Evolutionary conservation across 1,284 basidiomycete genomes (phyloP).

Genomic region (Fistulinella cinereoalba): DNA sequence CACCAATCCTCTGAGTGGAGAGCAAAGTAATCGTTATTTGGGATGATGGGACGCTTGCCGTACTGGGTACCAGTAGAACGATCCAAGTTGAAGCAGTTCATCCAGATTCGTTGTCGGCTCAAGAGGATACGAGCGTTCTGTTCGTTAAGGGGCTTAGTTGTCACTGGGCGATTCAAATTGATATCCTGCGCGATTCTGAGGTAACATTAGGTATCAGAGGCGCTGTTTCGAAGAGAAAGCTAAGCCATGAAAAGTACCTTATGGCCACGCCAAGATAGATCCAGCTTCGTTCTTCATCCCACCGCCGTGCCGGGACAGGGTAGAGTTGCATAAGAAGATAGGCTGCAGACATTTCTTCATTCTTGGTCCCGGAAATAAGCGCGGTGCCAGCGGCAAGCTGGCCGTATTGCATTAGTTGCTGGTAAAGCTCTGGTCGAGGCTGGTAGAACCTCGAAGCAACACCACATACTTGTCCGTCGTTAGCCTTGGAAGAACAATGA

Average conservation of each 20-base stretch:
- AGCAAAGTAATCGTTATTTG: conserved; percentile 70
- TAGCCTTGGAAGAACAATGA: neutral
- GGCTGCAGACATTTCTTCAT: conserved; percentile 70
- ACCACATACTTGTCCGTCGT: conserved; percentile 58
- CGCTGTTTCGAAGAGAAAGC: neutral
- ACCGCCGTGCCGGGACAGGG: conserved; percentile 66
- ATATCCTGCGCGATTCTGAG: conserved; percentile 75
- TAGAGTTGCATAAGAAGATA: conserved; percentile 74
- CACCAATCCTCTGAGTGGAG: conserved; percentile 76
- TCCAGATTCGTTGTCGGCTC: conserved; percentile 84
- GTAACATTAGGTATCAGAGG: conserved; percentile 2
- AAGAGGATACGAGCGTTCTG: conserved; percentile 77
- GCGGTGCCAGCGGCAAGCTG: conserved; percentile 71
- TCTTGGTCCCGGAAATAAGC: conserved; percentile 69
- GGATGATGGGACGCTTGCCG: conserved; percentile 77
- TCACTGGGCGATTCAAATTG: conserved; percentile 75
- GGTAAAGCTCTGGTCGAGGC: conserved; percentile 63
- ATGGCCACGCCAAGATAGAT: conserved; percentile 78
- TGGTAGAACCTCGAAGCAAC: conserved; percentile 72
- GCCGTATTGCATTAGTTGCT: conserved; percentile 65
- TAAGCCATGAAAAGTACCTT: conserved; percentile 40
- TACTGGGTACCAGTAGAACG: conserved; percentile 80
- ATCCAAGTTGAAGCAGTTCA: conserved; percentile 84
- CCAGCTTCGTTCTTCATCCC: conserved; percentile 81
- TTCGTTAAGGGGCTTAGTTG: conserved; percentile 66